A percentile compares a stretch with the other conserved stretches of the same genome.
phyloP scores from a whole-genome alignment of 1,139 yeast genomes.

The Taphrina deformans region DNA sequence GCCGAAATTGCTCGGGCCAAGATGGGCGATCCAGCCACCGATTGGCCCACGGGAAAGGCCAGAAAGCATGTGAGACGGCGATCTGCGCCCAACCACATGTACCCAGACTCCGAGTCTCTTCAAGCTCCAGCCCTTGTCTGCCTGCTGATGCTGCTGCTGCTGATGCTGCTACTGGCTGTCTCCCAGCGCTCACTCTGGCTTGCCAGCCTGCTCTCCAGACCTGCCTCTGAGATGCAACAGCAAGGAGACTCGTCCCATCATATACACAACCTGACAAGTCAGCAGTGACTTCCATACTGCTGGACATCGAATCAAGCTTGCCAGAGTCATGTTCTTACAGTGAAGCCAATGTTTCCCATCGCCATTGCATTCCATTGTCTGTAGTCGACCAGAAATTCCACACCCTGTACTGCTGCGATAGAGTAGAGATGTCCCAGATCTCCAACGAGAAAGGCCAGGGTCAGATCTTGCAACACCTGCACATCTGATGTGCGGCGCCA shows the following conservation, averaged over 20 bases:
- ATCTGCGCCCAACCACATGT: no score
- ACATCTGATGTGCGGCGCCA: neutral
- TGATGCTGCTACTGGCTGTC: no score
- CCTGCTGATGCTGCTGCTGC: no score
- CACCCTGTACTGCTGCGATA: neutral
- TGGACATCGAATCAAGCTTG: neutral
- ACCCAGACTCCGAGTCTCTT: no score
- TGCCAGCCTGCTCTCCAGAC: no score
- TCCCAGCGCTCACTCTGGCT: no score
- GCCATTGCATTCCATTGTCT: neutral
- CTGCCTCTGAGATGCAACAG: neutral
- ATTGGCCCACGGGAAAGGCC: no score
- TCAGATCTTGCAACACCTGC: neutral
- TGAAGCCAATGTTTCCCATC: neutral
- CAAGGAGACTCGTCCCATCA: neutral
- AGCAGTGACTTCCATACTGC: no score
- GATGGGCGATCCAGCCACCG: no score
- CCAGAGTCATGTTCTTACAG: neutral
- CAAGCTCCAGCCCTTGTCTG: no score
- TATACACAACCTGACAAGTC: neutral
- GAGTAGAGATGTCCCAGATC: conserved; percentile 11
- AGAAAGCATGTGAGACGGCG: no score
- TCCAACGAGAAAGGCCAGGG: neutral
- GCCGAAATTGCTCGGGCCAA: no score
- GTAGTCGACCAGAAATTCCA: neutral